Evolutionary conservation across 177 flowering plant species (phyloP), one percentile per base, ranked within the genome.

Genomic region (Vitis hybrid): DNA sequence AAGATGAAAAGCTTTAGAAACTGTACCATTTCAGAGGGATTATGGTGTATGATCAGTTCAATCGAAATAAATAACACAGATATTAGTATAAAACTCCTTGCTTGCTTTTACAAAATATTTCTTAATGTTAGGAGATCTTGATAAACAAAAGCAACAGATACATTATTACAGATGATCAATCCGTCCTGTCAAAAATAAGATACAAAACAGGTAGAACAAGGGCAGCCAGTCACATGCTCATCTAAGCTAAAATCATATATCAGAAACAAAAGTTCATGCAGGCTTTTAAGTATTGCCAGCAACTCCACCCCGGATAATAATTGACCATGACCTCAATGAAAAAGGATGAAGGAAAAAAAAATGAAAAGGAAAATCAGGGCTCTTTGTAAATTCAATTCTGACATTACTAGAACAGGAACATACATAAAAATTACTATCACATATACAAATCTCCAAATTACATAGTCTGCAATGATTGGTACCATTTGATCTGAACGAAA

Each of bases 111-210:
- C 50, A 61, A 34, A 61, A 61, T 48, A 61, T 13, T 45, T 26
- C 45, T 61, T 14, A 61, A 32, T 19, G 40, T 34, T 10, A 61
- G 17, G 64, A 32, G 30, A 59, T 23, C 15, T 59, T 23, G 62
- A 59, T n/a, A 59, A 23, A 59, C 40, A 59, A 23, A 32, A 62
- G 52, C 65, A 62, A 62, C 19, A 62, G 34, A 60, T 10, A 62
- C 8, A 40, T 21, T 62, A 9, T 4, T 30, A 62, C 10, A 14
- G 7, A 6, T 62, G 34, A 7, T 17, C 11, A 48, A 12, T 15
- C 54, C 11, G 5, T 34, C 40, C 40, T 34, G 40, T 34, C 23
- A 21, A 21, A 64, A 3, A 64, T 10, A 5, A 18, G 18, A 14
- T 13, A 56, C 11, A 64, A 49, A 62, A 45, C 26, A 3, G 12